These are phyloP conservation scores for Fusarium albosuccineum DNA, from an alignment of 2,329 filamentous ascomycete genomes.

Conservation along the genomic window DNA sequence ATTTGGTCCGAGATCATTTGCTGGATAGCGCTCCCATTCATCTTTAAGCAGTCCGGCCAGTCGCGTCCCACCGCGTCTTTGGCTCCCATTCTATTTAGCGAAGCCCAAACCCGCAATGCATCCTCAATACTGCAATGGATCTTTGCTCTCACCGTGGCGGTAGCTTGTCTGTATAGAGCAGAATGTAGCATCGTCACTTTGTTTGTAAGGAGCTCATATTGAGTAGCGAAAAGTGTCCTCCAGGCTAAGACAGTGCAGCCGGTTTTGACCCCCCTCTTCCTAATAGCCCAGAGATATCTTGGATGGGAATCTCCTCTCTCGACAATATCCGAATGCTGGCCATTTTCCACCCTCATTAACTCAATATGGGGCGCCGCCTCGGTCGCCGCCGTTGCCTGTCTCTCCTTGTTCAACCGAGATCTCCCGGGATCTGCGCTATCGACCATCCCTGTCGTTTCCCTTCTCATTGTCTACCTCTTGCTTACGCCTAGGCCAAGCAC, in stretches of 20 bases:
- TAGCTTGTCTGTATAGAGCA: conserved; percentile 30
- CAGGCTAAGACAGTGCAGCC: conserved; percentile 33
- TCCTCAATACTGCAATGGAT: conserved; percentile 23
- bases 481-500: conserved; percentile 25
- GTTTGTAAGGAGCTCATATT: conserved; percentile 14
- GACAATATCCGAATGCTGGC: neutral
- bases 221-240: neutral
- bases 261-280: conserved; percentile 40
- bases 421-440: conserved; percentile 41
- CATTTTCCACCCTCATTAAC: neutral
- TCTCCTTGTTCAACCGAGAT: conserved; percentile 48
- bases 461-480: conserved; percentile 49
- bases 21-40: conserved; percentile 47
- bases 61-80: neutral
- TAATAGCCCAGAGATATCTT: conserved; percentile 21
- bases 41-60: conserved; percentile 28
- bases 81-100: neutral
- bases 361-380: conserved; percentile 4
- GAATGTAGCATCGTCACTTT: conserved; percentile 21
- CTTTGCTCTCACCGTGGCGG: conserved; percentile 11
- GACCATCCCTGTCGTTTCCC: conserved; percentile 42
- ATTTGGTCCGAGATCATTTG: conserved; percentile 51
- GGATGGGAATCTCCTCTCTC: neutral
- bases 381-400: conserved; percentile 3
- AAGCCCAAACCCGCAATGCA: neutral